Conservation (phyloP, 2,329 filamentous ascomycete species). For the Ambrosiella xylebori region DNA sequence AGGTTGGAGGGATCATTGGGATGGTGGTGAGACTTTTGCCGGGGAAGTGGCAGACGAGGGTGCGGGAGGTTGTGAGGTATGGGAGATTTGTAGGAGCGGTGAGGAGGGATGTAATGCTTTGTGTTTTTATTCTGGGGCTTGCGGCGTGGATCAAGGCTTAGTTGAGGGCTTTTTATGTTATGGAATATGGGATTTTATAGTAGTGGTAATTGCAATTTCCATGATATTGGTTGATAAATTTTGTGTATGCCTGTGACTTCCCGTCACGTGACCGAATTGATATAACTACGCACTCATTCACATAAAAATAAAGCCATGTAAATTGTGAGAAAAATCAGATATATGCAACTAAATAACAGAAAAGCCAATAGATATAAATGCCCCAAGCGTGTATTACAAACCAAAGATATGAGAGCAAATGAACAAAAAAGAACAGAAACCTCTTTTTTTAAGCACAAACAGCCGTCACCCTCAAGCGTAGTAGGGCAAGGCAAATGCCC, state of each 20-base stretch:
- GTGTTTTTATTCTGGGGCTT: constrained; percentile 57
- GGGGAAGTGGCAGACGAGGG: constrained; percentile 39
- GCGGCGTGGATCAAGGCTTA: constrained; percentile 27
- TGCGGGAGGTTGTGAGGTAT: constrained; percentile 46
- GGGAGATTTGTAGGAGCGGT: constrained; percentile 55
- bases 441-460: neutral
- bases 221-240: too few relatives aligned
- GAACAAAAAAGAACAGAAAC: too few relatives aligned
- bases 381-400: too few relatives aligned
- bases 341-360: too few relatives aligned
- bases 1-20: constrained; percentile 31
- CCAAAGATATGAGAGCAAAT: too few relatives aligned
- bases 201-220: neutral
- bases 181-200: neutral
- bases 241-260: too few relatives aligned
- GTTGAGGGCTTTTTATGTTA: neutral
- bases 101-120: constrained; percentile 54
- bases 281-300: neutral
- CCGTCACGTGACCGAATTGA: neutral
- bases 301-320: too few relatives aligned
- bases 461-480: neutral
- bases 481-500: too few relatives aligned
- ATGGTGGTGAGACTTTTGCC: constrained; percentile 50
- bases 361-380: too few relatives aligned
- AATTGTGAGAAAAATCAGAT: too few relatives aligned